Percentiles rank a stretch among this genome's conserved stretches.
These are phyloP conservation scores for Eleusine indica DNA, from an alignment of 176 grass and related monocot species.

Conservation along the genomic window DNA sequence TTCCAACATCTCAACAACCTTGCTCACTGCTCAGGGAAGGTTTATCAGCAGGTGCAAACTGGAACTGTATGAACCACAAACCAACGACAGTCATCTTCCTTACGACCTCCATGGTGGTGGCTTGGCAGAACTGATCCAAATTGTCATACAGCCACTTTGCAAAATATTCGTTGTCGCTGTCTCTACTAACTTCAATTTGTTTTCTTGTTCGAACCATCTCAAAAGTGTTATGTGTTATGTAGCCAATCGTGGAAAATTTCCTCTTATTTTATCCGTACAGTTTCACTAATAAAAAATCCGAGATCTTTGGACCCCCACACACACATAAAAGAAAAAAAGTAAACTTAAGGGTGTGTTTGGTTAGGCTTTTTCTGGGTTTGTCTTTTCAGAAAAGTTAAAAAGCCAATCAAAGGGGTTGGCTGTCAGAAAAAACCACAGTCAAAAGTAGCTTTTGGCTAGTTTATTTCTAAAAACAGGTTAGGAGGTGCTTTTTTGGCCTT, in stretches of 20 bases:
- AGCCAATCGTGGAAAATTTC: conserved; percentile 27
- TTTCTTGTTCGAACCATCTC: conserved; percentile 21
- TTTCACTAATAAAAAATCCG: conserved; percentile 26
- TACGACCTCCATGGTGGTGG: not conserved
- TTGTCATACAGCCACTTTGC: conserved; percentile 4
- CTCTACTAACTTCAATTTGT: not conserved
- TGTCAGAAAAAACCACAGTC: no score
- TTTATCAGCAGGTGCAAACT: not conserved
- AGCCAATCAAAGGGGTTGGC: no score
- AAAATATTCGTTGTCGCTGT: not conserved
- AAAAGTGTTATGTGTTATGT: conserved; percentile 36
- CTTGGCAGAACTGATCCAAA: not conserved
- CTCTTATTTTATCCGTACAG: conserved; percentile 22
- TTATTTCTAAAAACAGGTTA: no score
- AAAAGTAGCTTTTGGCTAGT: no score
- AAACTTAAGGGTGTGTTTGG: no score
- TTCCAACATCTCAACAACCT: conserved; percentile 39
- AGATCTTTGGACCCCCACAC: conserved; percentile 3
- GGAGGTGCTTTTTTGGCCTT: no score
- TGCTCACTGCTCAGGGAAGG: conserved; percentile 5
- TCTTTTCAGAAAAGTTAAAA: no score
- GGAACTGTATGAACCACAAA: conserved; percentile 23
- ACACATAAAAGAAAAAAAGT: no score
- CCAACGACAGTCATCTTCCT: conserved; percentile 29
- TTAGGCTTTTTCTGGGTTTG: no score